phyloP scores from a whole-genome alignment of 176 grass and related monocot genomes.

The Bonia amplexicaulis region DNA sequence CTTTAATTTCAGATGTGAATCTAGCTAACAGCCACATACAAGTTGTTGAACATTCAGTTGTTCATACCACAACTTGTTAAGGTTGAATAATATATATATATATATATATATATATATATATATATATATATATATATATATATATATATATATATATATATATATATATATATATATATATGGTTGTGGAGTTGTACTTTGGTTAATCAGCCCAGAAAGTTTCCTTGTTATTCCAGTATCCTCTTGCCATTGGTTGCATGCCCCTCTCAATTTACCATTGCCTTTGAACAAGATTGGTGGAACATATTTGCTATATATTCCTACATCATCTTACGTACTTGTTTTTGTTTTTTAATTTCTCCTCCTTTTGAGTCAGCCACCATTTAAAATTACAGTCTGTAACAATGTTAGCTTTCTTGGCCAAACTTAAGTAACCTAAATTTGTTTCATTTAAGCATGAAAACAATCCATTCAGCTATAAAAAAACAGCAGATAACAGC shows the following conservation, averaged over 20 bases:
- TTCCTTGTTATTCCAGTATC: constrained; percentile 37
- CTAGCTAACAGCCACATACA: not conserved
- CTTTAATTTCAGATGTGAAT: not conserved
- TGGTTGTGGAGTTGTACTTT: constrained; percentile 12
- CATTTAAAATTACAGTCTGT: not conserved
- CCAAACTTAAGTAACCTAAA: not conserved
- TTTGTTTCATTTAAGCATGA: not conserved
- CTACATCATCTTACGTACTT: not conserved
- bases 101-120: too few species aligned
- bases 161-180: too few species aligned
- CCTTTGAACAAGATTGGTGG: not conserved
- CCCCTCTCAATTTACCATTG: constrained; percentile 1
- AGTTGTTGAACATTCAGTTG: constrained; percentile 29
- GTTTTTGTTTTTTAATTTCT: not conserved
- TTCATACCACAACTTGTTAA: constrained; percentile 34
- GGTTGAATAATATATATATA: constrained; percentile 17
- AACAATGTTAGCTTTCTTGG: not conserved
- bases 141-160: too few species aligned
- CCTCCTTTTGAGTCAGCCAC: not conserved
- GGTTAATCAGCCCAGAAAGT: constrained; percentile 14
- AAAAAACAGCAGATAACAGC: not conserved
- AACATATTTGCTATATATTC: not conserved
- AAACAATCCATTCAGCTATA: not conserved
- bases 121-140: too few species aligned
- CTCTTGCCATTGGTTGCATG: constrained; percentile 29